phyloP scores from a whole-genome alignment of 2,329 filamentous ascomycete species.

The Xylariaceae sp. region DNA sequence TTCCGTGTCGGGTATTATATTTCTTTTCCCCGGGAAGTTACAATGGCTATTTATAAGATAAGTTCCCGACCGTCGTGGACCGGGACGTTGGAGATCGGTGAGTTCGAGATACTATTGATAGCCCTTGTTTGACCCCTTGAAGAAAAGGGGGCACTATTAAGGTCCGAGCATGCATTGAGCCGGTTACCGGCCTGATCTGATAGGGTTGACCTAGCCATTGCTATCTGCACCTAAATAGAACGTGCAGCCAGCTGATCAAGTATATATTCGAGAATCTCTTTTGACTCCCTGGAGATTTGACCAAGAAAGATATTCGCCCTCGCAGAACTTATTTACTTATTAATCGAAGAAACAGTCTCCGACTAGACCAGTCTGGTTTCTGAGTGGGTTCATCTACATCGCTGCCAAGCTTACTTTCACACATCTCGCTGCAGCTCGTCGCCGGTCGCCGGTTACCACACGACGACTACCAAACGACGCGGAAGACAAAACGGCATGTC shows the following conservation, averaged over 20 bases:
- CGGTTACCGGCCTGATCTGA: background rate
- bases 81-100: background rate
- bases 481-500: background rate
- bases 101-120: background rate
- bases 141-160: background rate
- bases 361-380: background rate
- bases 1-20: background rate
- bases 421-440: background rate
- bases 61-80: background rate
- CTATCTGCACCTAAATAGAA: no score
- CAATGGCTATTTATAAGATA: background rate
- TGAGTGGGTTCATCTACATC: background rate
- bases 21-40: background rate
- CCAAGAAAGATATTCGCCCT: background rate
- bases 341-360: background rate
- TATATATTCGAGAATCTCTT: background rate
- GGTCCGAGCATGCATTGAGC: background rate
- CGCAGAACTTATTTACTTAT: background rate
- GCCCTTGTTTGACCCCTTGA: background rate
- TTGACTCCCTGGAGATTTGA: background rate
- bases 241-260: background rate
- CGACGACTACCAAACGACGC: background rate
- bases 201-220: no score
- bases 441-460: no score
- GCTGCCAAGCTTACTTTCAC: background rate